Evolutionary conservation across 2,329 filamentous ascomycete genomes (phyloP).

Genomic region (Lomentospora prolificans): DNA sequence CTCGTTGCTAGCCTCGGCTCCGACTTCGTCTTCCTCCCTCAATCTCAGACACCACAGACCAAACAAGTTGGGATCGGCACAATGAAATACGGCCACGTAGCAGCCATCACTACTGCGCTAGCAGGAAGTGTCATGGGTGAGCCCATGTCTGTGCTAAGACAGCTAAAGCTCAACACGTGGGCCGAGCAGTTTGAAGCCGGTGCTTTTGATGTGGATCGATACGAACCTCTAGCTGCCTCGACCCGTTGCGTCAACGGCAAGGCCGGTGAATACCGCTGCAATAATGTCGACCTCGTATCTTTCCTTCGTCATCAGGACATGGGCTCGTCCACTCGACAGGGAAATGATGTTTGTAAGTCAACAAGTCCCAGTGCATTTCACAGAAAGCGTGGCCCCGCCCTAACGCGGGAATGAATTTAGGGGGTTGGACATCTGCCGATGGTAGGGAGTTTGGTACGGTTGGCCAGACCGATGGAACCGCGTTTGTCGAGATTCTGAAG

Average conservation of each 20-base stretch:
- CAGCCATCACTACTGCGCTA: neutral
- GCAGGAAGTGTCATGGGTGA: neutral
- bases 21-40: neutral
- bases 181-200: constrained; percentile 8
- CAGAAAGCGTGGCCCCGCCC: neutral
- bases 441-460: constrained; percentile 40
- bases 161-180: neutral
- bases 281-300: constrained; percentile 26
- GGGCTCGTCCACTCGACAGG: constrained; percentile 24
- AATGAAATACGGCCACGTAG: neutral
- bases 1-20: no score
- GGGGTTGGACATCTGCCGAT: constrained; percentile 8
- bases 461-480: constrained; percentile 38
- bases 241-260: constrained; percentile 20
- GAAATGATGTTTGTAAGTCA: constrained; percentile 24
- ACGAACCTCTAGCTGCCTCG: constrained; percentile 8
- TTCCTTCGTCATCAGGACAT: constrained; percentile 28
- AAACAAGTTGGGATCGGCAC: neutral
- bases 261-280: constrained; percentile 25
- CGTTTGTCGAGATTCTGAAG: constrained; percentile 36
- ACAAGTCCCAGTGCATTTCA: neutral
- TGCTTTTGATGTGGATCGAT: constrained; percentile 13
- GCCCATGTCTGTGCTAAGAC: neutral
- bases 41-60: neutral
- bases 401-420: neutral